These are phyloP conservation scores for Iodosphaeria phyllophila DNA, from an alignment of 2,329 filamentous ascomycete species.

Conservation along the genomic window DNA sequence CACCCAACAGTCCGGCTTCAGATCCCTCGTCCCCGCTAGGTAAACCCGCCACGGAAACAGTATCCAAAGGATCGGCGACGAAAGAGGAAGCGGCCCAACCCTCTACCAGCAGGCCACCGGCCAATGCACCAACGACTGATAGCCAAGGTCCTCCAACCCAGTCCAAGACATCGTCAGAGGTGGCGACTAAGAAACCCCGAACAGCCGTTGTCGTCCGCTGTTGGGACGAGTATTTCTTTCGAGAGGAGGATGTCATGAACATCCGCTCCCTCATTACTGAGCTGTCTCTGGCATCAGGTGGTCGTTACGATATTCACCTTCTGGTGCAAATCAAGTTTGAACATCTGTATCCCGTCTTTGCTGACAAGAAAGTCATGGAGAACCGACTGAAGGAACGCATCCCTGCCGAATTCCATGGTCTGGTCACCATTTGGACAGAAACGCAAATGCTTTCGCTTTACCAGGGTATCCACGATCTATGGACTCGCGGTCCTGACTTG, in stretches of 20 bases:
- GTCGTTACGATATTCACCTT: slow-evolving; percentile 73
- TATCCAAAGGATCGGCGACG: slow-evolving; percentile 5
- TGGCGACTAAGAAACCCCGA: slow-evolving; percentile 22
- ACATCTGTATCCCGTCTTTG: slow-evolving; percentile 57
- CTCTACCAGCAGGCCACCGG: slow-evolving; percentile 1
- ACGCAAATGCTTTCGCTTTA: slow-evolving; percentile 85
- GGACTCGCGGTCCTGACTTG: slow-evolving; percentile 42
- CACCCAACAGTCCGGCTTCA: slow-evolving; percentile 3
- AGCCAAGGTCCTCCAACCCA: slow-evolving; percentile 3
- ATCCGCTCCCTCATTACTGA: slow-evolving; percentile 73
- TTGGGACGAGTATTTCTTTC: slow-evolving; percentile 67
- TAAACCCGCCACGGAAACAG: slow-evolving; percentile 1
- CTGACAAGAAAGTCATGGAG: slow-evolving; percentile 49
- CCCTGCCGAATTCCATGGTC: slow-evolving; percentile 70
- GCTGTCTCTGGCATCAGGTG: slow-evolving; percentile 60
- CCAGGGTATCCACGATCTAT: slow-evolving; percentile 68
- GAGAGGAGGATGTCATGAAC: slow-evolving; percentile 63
- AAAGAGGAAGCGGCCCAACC: slow-evolving; percentile 3
- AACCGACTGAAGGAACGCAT: slow-evolving; percentile 48
- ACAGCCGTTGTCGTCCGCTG: slow-evolving; percentile 69
- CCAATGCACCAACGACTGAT: no score
- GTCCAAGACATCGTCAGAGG: not conserved
- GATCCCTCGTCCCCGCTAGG: slow-evolving; percentile 7
- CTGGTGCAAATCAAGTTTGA: slow-evolving; percentile 72
- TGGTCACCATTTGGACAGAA: slow-evolving; percentile 86